Percentiles rank a stretch among this genome's conserved stretches.
phyloP scores from a whole-genome alignment of 441 rosid species.

The Biscutella laevigata region DNA sequence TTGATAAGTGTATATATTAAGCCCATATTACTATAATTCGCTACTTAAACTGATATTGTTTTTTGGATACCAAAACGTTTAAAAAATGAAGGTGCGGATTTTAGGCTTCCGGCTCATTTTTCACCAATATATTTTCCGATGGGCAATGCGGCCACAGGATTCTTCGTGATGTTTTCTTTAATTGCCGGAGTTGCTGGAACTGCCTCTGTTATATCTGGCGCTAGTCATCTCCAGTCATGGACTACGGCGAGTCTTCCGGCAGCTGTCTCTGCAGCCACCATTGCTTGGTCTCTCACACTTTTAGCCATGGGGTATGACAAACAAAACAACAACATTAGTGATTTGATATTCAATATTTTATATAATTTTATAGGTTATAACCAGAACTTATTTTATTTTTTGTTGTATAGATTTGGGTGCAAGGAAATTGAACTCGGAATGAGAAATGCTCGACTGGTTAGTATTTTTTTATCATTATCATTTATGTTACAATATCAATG shows the following conservation, averaged over 20 bases:
- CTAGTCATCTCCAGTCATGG: constrained; percentile 61
- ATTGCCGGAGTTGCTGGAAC: constrained; percentile 88
- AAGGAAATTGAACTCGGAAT: constrained; percentile 68
- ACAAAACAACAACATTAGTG: not conserved
- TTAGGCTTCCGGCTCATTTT: constrained; percentile 72
- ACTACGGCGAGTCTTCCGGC: constrained; percentile 47
- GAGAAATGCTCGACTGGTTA: constrained; percentile 79
- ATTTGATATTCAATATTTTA: not conserved
- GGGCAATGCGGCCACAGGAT: constrained; percentile 95
- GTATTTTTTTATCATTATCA: no score
- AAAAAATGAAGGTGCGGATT: constrained; percentile 70
- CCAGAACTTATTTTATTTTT: not conserved
- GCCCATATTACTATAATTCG: no score
- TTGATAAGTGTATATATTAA: no score
- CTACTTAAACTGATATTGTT: no score
- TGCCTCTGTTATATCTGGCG: constrained; percentile 60
- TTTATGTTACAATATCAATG: no score
- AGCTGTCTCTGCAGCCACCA: constrained; percentile 58
- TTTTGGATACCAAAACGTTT: no score
- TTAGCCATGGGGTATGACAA: constrained; percentile 86
- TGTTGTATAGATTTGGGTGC: constrained; percentile 59
- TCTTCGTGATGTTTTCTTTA: constrained; percentile 66
- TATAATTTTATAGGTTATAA: not conserved
- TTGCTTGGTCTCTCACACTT: constrained; percentile 83
- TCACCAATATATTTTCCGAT: constrained; percentile 86